Base-by-base conservation (phyloP, 2,329 filamentous ascomycete species). In the Pseudodiploospora longispora region DNA sequence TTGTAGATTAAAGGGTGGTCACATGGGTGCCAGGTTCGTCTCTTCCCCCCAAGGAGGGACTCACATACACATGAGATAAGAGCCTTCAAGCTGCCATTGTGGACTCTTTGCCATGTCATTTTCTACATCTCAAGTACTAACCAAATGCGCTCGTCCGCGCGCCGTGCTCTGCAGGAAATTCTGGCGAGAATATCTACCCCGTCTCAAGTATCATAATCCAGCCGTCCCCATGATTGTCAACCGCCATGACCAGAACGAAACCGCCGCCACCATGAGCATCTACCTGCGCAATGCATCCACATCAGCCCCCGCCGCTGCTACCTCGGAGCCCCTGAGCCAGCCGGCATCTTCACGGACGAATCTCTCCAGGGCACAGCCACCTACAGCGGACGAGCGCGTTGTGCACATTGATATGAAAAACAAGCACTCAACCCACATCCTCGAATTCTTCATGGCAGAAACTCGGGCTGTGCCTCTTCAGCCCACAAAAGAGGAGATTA, bases 181-280 rank as follows among this genome's bases (percentile, higher is more conserved):
- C 76, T 95, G 88, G 87, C 80, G 78, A 51, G 72, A 82, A 48
- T 84, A 82, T 61, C 81, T 97, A 39, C 87, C 87, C 27, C 80
- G 87, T 46, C 74, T 98, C 53, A 96, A 98, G 74, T 98, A 83
- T 70, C 85, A 95, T 74, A 98, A 98, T 64, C 93, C 93, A 1
- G 69, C 80, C 9, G 65, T 96, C 38, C 80, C 84, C 36, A 94
- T 97, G 76, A 82, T 86, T 47, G 79, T 95, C 56, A 83, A 84
- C 63, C 84, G 86, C 47, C 82, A 77, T 50, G 56, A 62, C 33
- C 67, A 82, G 37, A 72, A 80, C 53, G 62, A 69, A 4, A 70
- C 70, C 27, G 69, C 76, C 6, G 78, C 85, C 10, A 72, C 69
- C 38, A 71, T 89, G 66, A 80, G 77, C 48, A 70, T 90, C 55